Conservation (phyloP, 23 red algal species). For the Agarophyton chilense region DNA sequence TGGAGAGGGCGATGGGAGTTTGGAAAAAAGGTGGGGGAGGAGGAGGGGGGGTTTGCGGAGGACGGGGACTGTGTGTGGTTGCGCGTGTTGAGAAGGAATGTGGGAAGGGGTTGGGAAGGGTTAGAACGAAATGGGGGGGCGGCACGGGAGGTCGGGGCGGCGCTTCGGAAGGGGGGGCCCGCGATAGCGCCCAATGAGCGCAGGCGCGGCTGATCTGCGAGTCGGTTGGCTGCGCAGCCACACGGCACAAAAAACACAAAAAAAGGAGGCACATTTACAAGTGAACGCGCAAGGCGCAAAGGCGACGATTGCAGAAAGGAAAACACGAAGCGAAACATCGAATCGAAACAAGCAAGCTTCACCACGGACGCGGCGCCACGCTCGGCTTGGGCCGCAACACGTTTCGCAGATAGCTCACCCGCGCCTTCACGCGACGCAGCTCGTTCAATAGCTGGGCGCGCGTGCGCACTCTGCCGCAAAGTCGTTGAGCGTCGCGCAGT, state of each 20-base stretch:
- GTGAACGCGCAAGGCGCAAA: neutral
- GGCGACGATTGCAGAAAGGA: neutral
- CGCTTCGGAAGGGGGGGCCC: too few relatives aligned
- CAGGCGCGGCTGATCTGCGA: neutral
- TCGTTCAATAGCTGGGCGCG: neutral
- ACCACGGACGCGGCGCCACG: slow-evolving; percentile 26
- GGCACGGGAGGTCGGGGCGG: neutral
- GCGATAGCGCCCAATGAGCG: neutral
- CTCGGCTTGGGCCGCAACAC: neutral
- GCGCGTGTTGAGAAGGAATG: too few relatives aligned
- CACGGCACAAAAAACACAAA: too few relatives aligned
- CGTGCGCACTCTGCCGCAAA: neutral
- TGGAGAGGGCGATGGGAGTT: too few relatives aligned
- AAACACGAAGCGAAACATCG: neutral
- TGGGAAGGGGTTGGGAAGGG: too few relatives aligned
- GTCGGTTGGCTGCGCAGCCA: neutral
- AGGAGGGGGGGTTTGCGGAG: too few relatives aligned
- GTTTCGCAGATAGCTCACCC: neutral
- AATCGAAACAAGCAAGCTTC: neutral
- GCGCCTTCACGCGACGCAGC: neutral
- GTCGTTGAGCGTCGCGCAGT: neutral
- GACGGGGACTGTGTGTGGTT: too few relatives aligned
- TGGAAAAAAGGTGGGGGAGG: too few relatives aligned
- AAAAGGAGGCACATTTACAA: neutral
- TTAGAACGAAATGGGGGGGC: too few relatives aligned